Evolutionary conservation across 805 yeast species (phyloP).

Genomic region (Lachancea fermentati): DNA sequence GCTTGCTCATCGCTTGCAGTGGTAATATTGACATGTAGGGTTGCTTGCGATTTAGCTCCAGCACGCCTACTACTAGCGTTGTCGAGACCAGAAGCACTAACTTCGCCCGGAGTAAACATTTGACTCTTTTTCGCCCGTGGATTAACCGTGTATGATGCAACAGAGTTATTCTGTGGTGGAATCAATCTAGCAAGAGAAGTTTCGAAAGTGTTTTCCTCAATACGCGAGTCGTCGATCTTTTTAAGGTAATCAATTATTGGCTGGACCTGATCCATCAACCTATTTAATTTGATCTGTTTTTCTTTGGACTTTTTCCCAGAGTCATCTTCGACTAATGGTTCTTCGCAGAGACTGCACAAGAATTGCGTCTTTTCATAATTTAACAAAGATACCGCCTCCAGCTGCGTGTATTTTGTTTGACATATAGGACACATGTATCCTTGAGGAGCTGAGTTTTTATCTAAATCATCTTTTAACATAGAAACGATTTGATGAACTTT

Average conservation of each 20-base stretch:
- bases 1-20: constrained; percentile 79
- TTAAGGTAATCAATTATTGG: constrained; percentile 80
- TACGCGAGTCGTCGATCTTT: constrained; percentile 69
- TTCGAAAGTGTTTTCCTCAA: constrained; percentile 89
- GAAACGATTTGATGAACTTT: constrained; percentile 84
- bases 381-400: constrained; percentile 80
- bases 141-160: constrained; percentile 64
- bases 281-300: constrained; percentile 75
- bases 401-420: constrained; percentile 68
- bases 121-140: constrained; percentile 38
- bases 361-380: constrained; percentile 79
- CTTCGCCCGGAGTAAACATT: constrained; percentile 38
- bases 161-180: constrained; percentile 71
- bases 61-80: constrained; percentile 43
- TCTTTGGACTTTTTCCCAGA: constrained; percentile 73
- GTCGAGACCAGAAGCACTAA: constrained; percentile 31
- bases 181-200: constrained; percentile 72
- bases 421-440: constrained; percentile 91
- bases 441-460: constrained; percentile 82
- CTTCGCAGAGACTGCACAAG: constrained; percentile 79
- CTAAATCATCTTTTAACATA: constrained; percentile 71
- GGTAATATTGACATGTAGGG: constrained; percentile 80
- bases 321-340: constrained; percentile 78
- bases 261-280: constrained; percentile 82
- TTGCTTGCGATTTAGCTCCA: constrained; percentile 67